Conservation (phyloP, 495 filamentous ascomycete genomes). For the Pseudotulostoma volvatum region DNA sequence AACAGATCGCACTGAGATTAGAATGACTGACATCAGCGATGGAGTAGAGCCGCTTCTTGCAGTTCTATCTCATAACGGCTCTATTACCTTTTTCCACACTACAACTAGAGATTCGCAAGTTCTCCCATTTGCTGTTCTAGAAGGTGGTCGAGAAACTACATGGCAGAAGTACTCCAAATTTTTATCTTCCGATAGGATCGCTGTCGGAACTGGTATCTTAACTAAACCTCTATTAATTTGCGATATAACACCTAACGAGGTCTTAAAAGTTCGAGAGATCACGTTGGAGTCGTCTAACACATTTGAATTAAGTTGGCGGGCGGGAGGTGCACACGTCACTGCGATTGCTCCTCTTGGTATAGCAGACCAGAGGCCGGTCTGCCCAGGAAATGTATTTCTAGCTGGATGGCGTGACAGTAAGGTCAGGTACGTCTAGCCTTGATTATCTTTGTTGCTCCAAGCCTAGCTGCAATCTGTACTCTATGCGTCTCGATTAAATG, state of each 20-base stretch:
- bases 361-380: constrained; percentile 10
- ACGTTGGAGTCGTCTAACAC: constrained; percentile 13
- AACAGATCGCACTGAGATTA: constrained; percentile 15
- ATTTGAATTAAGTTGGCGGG: constrained; percentile 5
- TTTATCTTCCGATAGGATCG: constrained; percentile 30
- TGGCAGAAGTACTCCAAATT: constrained; percentile 36
- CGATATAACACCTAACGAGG: constrained; percentile 24
- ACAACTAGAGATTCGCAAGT: constrained; percentile 14
- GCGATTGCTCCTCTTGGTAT: constrained; percentile 34
- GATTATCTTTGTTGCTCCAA: too few species aligned
- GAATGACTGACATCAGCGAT: constrained; percentile 18
- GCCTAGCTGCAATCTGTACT: too few species aligned
- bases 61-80: constrained; percentile 27
- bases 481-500: too few species aligned
- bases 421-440: constrained; percentile 27
- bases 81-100: constrained; percentile 31
- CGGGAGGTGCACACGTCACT: constrained; percentile 23
- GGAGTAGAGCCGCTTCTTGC: constrained; percentile 24
- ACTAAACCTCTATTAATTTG: constrained; percentile 33
- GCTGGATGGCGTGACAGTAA: constrained; percentile 44
- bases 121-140: constrained; percentile 23
- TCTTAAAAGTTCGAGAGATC: constrained; percentile 21
- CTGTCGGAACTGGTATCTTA: constrained; percentile 32
- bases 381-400: constrained; percentile 37
- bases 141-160: constrained; percentile 9